Base-by-base conservation (phyloP, 192 early-diverging fungal genomes). In the Dissophora globulifera region DNA sequence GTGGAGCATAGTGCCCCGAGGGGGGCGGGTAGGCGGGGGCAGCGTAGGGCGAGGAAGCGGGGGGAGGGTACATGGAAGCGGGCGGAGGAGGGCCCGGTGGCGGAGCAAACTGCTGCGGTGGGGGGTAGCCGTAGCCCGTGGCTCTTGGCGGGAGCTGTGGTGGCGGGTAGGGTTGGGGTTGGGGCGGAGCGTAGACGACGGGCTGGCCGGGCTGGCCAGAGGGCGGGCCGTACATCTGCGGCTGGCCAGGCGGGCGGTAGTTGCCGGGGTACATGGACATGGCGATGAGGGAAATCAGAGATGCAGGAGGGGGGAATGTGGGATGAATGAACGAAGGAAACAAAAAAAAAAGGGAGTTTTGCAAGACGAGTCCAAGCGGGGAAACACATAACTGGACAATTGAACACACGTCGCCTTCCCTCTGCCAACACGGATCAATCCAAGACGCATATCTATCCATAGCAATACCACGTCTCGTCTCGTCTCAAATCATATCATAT, bases 201-300 rank as follows among this genome's bases (percentile, higher is more conserved):
- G 49, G 23, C 29, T 23, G 50, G 1, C n/a, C n/a, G n/a, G 43
- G 58, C 19, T 65, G 74, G 16, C 58, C 40, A 15, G 58, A 46
- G 13, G 35, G 65, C 29, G 56, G 47, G 12, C 27, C n/a, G n/a
- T n/a, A n/a, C n/a, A n/a, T n/a, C n/a, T n/a, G n/a, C n/a, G n/a
- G n/a, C n/a, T n/a, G n/a, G n/a, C n/a, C 63, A 9, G 57, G 58
- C 8, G 59, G 60, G 13, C 53, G 52, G 47, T 69, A 69, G 1
- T 70, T 50, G 13, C 70, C 66, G 1, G 60, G 74, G 32, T 81
- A 76, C 72, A 63, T 63, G 27, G 49, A 15, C 11, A 15, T 16
- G 16, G 25, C 13, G 25, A 30, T n/a, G 10, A 29, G 31, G 27
- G 19, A 8, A 35, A 47, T 32, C 33, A 22, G 43, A 46, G 43